Conservation (phyloP, 495 filamentous ascomycete genomes). For the Pyrenopolyporus hunteri region DNA sequence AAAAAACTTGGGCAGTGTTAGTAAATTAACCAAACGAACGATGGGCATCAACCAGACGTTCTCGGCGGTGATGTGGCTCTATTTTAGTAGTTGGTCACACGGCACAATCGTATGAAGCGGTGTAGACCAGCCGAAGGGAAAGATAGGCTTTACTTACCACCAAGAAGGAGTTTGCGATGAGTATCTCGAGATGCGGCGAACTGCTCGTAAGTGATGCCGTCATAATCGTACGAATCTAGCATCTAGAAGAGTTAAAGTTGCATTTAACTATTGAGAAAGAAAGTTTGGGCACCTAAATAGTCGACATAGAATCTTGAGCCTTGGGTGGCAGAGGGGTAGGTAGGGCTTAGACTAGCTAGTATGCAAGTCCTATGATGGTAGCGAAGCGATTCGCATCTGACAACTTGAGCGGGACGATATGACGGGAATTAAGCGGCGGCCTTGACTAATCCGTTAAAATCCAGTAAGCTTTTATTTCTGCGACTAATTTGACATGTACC, state of each 20-base stretch:
- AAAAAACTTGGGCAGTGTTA: conserved; percentile 14
- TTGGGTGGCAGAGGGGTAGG: conserved; percentile 16
- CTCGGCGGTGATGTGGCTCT: conserved; percentile 28
- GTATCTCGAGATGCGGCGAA: not conserved
- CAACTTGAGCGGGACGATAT: conserved; percentile 9
- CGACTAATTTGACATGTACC: not conserved
- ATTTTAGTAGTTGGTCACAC: conserved; percentile 25
- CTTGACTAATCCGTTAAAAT: conserved; percentile 1
- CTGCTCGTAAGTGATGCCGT: conserved; percentile 25
- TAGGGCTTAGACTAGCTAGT: conserved; percentile 15
- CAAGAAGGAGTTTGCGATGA: conserved; percentile 13
- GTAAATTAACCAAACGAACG: conserved; percentile 31
- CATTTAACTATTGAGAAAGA: conserved; percentile 15
- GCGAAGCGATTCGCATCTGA: conserved; percentile 8
- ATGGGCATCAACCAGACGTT: conserved; percentile 31
- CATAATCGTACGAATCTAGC: conserved; percentile 33
- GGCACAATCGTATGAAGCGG: conserved; percentile 23
- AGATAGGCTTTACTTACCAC: conserved; percentile 11
- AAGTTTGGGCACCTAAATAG: conserved; percentile 12
- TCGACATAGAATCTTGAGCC: conserved; percentile 12
- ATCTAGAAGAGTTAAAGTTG: conserved; percentile 11
- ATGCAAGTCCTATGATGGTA: conserved; percentile 14
- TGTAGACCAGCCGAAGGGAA: conserved; percentile 14
- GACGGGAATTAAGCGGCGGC: conserved; percentile 5
- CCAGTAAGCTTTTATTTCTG: conserved; percentile 12